These are phyloP conservation scores for Cadophora luteo-olivacea DNA, from an alignment of 2,329 filamentous ascomycete species.

Conservation along the genomic window DNA sequence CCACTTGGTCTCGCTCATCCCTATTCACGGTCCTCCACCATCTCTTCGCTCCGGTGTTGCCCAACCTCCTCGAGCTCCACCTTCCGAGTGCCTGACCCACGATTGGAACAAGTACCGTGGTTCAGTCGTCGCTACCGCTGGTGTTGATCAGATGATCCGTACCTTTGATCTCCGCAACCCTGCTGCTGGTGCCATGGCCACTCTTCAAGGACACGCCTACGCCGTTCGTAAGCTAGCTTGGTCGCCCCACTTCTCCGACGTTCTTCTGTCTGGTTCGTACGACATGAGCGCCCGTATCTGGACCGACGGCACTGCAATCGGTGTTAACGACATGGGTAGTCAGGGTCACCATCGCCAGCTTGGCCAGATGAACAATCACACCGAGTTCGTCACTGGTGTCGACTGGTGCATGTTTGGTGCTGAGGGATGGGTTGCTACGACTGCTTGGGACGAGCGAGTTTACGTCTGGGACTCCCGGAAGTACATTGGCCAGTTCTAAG, in stretches of 20 bases:
- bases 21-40: slow-evolving; percentile 72
- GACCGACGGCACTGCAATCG: slow-evolving; percentile 72
- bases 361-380: slow-evolving; percentile 86
- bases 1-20: slow-evolving; percentile 82
- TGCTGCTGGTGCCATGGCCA: slow-evolving; percentile 70
- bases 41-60: slow-evolving; percentile 37
- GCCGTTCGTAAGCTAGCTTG: slow-evolving; percentile 86
- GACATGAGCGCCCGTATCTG: slow-evolving; percentile 98
- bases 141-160: slow-evolving; percentile 85
- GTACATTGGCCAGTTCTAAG: slow-evolving; percentile 53
- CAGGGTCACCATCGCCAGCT: slow-evolving; percentile 42
- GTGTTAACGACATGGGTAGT: slow-evolving; percentile 43
- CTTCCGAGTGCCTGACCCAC: slow-evolving; percentile 82
- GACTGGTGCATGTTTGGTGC: slow-evolving; percentile 98
- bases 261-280: slow-evolving; percentile 89
- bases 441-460: slow-evolving; percentile 92
- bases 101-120: slow-evolving; percentile 99
- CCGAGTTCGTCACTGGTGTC: slow-evolving; percentile 94
- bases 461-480: slow-evolving; percentile 89
- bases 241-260: slow-evolving; percentile 92
- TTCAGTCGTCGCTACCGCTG: slow-evolving; percentile 82
- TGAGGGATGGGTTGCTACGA: slow-evolving; percentile 94
- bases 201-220: slow-evolving; percentile 88
- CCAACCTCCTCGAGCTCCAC: slow-evolving; percentile 44
- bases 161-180: slow-evolving; percentile 90